These are phyloP conservation scores for Scutellaria minor DNA, from an alignment of 257 asterid genomes.

Conservation along the genomic window DNA sequence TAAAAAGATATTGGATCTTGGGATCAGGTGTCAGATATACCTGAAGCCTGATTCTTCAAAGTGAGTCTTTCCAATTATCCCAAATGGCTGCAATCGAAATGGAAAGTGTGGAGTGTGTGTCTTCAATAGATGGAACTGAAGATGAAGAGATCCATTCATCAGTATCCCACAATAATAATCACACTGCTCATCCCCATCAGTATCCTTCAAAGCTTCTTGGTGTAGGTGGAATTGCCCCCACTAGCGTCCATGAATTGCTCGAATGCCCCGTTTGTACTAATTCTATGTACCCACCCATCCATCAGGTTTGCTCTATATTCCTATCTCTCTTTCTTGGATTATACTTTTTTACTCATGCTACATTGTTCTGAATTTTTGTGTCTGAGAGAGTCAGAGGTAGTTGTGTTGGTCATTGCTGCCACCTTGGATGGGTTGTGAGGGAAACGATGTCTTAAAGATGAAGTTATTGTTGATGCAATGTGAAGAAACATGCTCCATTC, in stretches of 20 bases:
- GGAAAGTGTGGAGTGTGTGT: constrained; percentile 80
- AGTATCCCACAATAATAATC: constrained; percentile 42
- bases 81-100: constrained; percentile 64
- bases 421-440: background rate
- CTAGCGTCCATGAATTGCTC: constrained; percentile 86
- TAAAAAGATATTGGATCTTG: constrained; percentile 21
- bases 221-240: constrained; percentile 57
- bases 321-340: background rate
- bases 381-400: background rate
- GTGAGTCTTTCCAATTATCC: constrained; percentile 27
- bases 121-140: constrained; percentile 72
- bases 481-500: background rate
- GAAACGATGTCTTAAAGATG: constrained; percentile 4
- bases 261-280: constrained; percentile 92
- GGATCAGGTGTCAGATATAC: constrained; percentile 22
- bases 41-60: constrained; percentile 17
- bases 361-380: constrained; percentile 1
- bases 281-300: constrained; percentile 41
- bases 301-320: constrained; percentile 36
- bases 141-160: constrained; percentile 81
- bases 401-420: too few relatives aligned
- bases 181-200: constrained; percentile 44
- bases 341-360: constrained; percentile 13
- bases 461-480: constrained; percentile 10
- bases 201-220: constrained; percentile 60